Evolutionary conservation across 768 basidiomycete genomes (phyloP), one percentile per base, ranked within the genome.

Genomic region (Calocybe cyanea): DNA sequence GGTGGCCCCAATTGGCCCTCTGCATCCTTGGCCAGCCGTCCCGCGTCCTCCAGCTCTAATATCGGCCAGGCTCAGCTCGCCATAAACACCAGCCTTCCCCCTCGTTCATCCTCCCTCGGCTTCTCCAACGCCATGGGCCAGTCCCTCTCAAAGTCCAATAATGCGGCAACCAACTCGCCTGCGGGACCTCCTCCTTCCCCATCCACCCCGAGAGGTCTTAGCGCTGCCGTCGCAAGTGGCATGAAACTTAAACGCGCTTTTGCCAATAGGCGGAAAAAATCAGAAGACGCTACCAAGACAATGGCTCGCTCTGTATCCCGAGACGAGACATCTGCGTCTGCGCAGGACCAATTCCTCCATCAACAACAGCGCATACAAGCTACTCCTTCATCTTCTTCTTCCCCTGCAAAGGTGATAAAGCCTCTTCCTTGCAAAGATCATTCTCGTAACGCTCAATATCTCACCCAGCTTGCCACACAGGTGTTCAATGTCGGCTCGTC

Each of bases 241-340:
- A 62, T 63, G 49, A 78, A 71, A 56, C 63, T 85, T 38, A 81
- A 77, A 56, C 80, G 81, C 45, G 80, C 73, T 3, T 79, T 82
- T 55, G 79, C 66, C 34, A 68, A 60, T 15, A 72, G 81, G 37
- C 68, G 78, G 49, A 83, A 80, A 67, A 78, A 77, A 59, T 72
- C 78, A 6, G 77, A 77, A 55, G 76, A 79, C 55, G 57, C 62
- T 40, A 57, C 41, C 41, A 50, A 57, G 53, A 45, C 55, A 34
- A 46, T 57, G 45, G 52, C 46, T 21, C 48, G 52, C 40, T 50
- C 52, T 4, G 15, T 44, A 20, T 47, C 48, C 19, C 35, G 43
- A 13, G 24, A 28, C 18, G 52, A 41, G 21, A 18, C 20, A 1
- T 33, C 41, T 24, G 10, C 48, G 17, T 24, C 48, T 5, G 34